Percentiles rank a stretch among this genome's conserved stretches.
These are phyloP conservation scores for Abelmoschus esculentus DNA, from an alignment of 345 rosid genomes.

Conservation along the genomic window DNA sequence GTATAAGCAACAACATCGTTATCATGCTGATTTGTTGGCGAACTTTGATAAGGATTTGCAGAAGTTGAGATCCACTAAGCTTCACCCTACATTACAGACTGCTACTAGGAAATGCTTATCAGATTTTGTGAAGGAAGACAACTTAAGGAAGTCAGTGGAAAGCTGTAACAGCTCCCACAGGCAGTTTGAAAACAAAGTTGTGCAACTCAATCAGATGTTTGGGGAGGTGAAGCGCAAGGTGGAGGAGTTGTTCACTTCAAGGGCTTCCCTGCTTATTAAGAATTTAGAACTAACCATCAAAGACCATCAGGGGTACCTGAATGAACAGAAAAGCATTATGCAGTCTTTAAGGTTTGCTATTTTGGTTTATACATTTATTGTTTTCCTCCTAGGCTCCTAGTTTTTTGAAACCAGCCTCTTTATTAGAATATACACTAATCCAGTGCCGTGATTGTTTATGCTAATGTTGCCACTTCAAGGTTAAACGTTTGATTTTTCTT, in stretches of 20 bases:
- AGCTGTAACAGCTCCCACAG: slow-evolving; percentile 59
- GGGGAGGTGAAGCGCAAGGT: slow-evolving; percentile 61
- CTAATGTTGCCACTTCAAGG: neutral
- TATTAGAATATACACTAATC: neutral
- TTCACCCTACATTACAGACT: slow-evolving; percentile 70
- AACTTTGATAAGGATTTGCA: slow-evolving; percentile 72
- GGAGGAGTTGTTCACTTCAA: slow-evolving; percentile 59
- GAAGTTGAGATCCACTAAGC: slow-evolving; percentile 63
- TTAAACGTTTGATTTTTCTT: neutral
- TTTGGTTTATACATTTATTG: neutral
- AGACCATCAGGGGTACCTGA: slow-evolving; percentile 56
- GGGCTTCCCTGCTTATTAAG: slow-evolving; percentile 40
- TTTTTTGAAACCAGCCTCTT: neutral
- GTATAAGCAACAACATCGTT: slow-evolving; percentile 59
- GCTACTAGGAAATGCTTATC: slow-evolving; percentile 43
- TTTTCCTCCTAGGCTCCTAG: neutral
- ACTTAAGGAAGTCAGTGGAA: slow-evolving; percentile 61
- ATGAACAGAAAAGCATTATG: slow-evolving; percentile 84
- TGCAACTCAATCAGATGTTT: slow-evolving; percentile 74
- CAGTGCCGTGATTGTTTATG: neutral
- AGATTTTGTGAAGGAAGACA: slow-evolving; percentile 88
- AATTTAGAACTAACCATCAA: slow-evolving; percentile 53
- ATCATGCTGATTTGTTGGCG: slow-evolving; percentile 63
- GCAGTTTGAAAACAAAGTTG: slow-evolving; percentile 89
- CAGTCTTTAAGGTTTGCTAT: slow-evolving; percentile 84